These are phyloP conservation scores for Termitomyces sp. DNA, from an alignment of 768 basidiomycete species.

Conservation along the genomic window DNA sequence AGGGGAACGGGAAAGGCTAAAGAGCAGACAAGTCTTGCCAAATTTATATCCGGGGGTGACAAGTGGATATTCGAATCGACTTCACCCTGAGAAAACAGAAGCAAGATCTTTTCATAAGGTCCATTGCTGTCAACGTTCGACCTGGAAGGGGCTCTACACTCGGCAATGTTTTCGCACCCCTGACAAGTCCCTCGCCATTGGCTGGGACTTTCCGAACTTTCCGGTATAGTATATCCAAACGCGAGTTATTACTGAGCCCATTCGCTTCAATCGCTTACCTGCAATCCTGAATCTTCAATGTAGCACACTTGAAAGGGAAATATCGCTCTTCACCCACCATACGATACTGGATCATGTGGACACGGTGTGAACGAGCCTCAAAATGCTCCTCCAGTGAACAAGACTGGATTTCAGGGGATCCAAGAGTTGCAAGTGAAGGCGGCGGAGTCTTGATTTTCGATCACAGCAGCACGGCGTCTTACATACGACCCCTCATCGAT, in stretches of 20 bases:
- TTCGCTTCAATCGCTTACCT: background rate
- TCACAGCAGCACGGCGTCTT: background rate
- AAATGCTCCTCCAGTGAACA: background rate
- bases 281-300: background rate
- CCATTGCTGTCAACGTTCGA: conserved; percentile 7
- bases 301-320: background rate
- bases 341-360: background rate
- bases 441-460: background rate
- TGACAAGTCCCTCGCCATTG: background rate
- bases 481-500: background rate
- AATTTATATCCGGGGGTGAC: conserved; percentile 15
- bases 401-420: too few relatives aligned
- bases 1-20: conserved; percentile 12
- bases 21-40: background rate
- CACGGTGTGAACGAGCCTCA: background rate
- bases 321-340: background rate
- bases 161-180: conserved; percentile 2
- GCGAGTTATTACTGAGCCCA: background rate
- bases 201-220: background rate
- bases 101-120: conserved; percentile 1
- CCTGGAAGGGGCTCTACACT: conserved; percentile 1
- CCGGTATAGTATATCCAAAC: too few relatives aligned
- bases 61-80: conserved; percentile 9
- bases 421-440: background rate
- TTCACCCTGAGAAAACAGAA: conserved; percentile 13